Conservation (phyloP, 176 grass and related monocot genomes). For the Hordeum vulgare region MorexV3_pseudomolecules_assembly NC_058522.1:430804073-430804572, state of each 20-base stretch:
- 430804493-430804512: slow-evolving; percentile 58
- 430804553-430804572: slow-evolving; percentile 73
- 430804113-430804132: not conserved
- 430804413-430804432: slow-evolving; percentile 47
- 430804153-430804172: slow-evolving; percentile 36
- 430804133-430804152: not conserved
- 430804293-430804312: slow-evolving; percentile 48
- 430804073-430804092: not conserved
- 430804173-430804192: slow-evolving; percentile 66
- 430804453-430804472: slow-evolving; percentile 93
- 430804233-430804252: slow-evolving; percentile 37
- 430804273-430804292: slow-evolving; percentile 50
- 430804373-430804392: slow-evolving; percentile 27
- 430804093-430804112: not conserved
- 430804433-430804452: slow-evolving; percentile 50
- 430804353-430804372: slow-evolving; percentile 48
- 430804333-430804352: slow-evolving; percentile 43
- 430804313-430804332: slow-evolving; percentile 63
- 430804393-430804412: slow-evolving; percentile 79
- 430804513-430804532: slow-evolving; percentile 45
- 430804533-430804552: slow-evolving; percentile 47
- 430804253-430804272: slow-evolving; percentile 42
- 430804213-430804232: slow-evolving; percentile 86
- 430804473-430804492: slow-evolving; percentile 69
- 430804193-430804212: slow-evolving; percentile 46